Percentiles rank a stretch among this genome's conserved stretches.
Evolutionary conservation across 768 basidiomycete genomes (phyloP).

Genomic region (Podaxis sp.): DNA sequence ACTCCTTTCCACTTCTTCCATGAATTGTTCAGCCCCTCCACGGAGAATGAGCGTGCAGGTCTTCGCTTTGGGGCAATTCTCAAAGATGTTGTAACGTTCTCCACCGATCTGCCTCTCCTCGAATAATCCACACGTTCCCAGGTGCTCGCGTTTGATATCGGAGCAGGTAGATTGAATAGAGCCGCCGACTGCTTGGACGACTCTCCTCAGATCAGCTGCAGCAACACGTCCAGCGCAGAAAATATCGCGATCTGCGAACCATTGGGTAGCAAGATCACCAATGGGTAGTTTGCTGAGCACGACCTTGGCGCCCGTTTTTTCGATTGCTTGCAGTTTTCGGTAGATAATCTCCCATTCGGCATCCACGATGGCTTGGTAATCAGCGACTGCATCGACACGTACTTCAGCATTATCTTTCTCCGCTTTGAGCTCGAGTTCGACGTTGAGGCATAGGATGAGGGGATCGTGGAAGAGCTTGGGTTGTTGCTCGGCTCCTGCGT

Average conservation of each 20-base stretch:
- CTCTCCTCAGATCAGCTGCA: constrained; percentile 85
- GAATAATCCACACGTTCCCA: constrained; percentile 91
- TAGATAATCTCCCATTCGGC: constrained; percentile 99
- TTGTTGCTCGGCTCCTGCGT: constrained; percentile 98
- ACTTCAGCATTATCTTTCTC: constrained; percentile 99
- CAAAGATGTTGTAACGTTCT: constrained; percentile 94
- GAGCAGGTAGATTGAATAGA: constrained; percentile 93
- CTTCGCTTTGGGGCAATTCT: constrained; percentile 89
- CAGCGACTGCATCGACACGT: constrained; percentile 92
- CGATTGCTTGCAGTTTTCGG: constrained; percentile 93
- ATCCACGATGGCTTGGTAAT: constrained; percentile 99
- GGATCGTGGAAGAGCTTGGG: constrained; percentile 90
- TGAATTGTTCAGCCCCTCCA: constrained; percentile 98
- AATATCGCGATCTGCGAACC: constrained; percentile 98
- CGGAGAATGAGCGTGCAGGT: constrained; percentile 94
- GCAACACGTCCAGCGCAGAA: constrained; percentile 98
- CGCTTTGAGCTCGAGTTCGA: constrained; percentile 97
- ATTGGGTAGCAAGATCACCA: constrained; percentile 97
- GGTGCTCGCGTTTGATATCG: constrained; percentile 85
- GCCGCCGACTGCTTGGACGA: constrained; percentile 95
- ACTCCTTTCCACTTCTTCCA: constrained; percentile 96
- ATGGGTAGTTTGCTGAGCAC: constrained; percentile 98
- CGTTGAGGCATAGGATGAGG: constrained; percentile 91
- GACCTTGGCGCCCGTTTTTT: constrained; percentile 94
- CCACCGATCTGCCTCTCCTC: constrained; percentile 96